Conservation (phyloP, 345 rosid genomes). For the Euphorbia tirucalli region DNA sequence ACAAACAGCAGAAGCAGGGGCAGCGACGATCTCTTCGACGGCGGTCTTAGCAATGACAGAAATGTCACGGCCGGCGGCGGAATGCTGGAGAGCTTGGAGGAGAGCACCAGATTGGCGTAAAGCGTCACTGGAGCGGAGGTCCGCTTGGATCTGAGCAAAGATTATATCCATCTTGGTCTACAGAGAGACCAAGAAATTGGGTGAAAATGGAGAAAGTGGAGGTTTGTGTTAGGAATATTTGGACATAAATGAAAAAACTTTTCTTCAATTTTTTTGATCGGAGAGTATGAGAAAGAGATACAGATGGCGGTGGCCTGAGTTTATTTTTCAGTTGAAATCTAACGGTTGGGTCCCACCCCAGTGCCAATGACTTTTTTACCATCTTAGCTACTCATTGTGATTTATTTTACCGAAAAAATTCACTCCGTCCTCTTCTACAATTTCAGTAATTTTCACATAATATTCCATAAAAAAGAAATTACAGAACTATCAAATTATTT, state of each 20-base stretch:
- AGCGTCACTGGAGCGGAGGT: constrained; percentile 96
- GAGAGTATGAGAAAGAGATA: too few species aligned
- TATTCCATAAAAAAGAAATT: too few species aligned
- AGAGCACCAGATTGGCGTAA: constrained; percentile 93
- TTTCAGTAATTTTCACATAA: too few species aligned
- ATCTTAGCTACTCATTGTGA: too few species aligned
- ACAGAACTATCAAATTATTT: too few species aligned
- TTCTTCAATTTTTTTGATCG: not conserved
- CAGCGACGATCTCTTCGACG: constrained; percentile 88
- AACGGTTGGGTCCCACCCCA: too few species aligned
- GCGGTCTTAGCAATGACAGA: constrained; percentile 89
- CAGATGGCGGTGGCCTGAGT: too few species aligned
- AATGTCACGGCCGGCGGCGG: constrained; percentile 91
- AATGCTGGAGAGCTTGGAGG: constrained; percentile 92
- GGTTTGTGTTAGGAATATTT: not conserved
- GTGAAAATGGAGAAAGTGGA: not conserved
- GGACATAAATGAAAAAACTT: too few species aligned
- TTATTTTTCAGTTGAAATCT: too few species aligned
- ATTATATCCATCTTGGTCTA: constrained; percentile 68
- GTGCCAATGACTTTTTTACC: too few species aligned
- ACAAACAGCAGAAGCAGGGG: constrained; percentile 95
- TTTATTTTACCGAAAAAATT: too few species aligned
- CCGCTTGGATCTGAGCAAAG: constrained; percentile 97
- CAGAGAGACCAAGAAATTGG: constrained; percentile 4
- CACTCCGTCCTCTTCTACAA: too few species aligned